A percentile compares a stretch with the other conserved stretches of the same genome.
phyloP scores from a whole-genome alignment of 768 basidiomycete genomes.

The Trametes punicea region DNA sequence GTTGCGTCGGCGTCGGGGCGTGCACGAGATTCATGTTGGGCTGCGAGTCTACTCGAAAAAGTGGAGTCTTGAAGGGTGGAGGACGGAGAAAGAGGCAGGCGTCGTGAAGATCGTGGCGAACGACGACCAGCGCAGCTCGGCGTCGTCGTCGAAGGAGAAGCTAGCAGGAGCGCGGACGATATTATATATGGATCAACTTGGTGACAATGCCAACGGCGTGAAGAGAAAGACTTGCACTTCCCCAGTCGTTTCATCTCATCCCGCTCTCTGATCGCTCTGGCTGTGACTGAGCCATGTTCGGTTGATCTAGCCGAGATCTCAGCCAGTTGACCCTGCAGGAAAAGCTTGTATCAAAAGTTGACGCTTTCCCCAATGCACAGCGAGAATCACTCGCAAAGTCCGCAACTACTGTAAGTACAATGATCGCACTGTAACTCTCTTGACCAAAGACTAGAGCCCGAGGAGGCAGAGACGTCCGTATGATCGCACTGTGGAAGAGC shows the following conservation, averaged over 20 bases:
- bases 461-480: too few species aligned
- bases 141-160: constrained; percentile 3
- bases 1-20: neutral
- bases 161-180: neutral
- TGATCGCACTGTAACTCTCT: too few species aligned
- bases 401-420: too few species aligned
- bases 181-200: constrained; percentile 5
- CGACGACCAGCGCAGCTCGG: constrained; percentile 19
- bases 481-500: too few species aligned
- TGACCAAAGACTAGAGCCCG: too few species aligned
- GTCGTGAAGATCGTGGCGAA: constrained; percentile 6
- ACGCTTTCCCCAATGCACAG: too few species aligned
- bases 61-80: neutral
- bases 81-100: neutral
- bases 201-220: neutral
- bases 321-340: neutral
- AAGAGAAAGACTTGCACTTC: neutral
- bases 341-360: too few species aligned
- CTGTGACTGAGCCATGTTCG: neutral
- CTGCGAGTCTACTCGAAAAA: neutral
- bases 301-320: constrained; percentile 2
- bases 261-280: constrained; percentile 1
- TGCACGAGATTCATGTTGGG: constrained; percentile 10
- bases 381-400: too few species aligned
- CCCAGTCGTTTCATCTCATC: constrained; percentile 5